These are phyloP conservation scores for Tillandsia leiboldiana DNA, from an alignment of 176 grass and related monocot species.

Conservation along the genomic window DNA sequence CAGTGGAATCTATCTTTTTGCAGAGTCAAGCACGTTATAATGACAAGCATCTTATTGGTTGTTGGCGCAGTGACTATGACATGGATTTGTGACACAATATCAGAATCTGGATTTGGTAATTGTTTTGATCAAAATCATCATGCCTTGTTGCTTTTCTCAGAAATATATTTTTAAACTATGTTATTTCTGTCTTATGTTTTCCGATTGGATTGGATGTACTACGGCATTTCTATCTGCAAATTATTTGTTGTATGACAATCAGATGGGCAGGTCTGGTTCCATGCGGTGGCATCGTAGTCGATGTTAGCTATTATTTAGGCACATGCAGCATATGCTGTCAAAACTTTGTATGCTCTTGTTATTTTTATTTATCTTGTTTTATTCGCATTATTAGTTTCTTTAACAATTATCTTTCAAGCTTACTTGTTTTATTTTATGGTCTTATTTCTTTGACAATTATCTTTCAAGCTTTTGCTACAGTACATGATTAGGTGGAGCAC, in stretches of 20 bases:
- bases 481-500: not conserved
- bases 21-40: constrained; percentile 74
- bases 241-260: no score
- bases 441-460: not conserved
- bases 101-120: constrained; percentile 96
- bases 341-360: no score
- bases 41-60: constrained; percentile 82
- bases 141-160: not conserved
- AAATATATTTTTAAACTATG: not conserved
- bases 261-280: no score
- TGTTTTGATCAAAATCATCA: constrained; percentile 7
- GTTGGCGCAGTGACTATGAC: constrained; percentile 82
- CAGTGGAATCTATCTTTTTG: constrained; percentile 12
- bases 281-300: no score
- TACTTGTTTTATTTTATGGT: not conserved
- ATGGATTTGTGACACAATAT: constrained; percentile 99
- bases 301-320: no score
- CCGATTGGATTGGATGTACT: not conserved
- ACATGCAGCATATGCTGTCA: no score
- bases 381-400: not conserved
- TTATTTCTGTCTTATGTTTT: not conserved
- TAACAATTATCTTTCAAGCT: not conserved
- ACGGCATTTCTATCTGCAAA: not conserved
- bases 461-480: not conserved
- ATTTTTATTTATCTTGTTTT: no score